These are phyloP conservation scores for Eucalyptus curtisii DNA, from an alignment of 345 rosid species.

Conservation along the genomic window DNA sequence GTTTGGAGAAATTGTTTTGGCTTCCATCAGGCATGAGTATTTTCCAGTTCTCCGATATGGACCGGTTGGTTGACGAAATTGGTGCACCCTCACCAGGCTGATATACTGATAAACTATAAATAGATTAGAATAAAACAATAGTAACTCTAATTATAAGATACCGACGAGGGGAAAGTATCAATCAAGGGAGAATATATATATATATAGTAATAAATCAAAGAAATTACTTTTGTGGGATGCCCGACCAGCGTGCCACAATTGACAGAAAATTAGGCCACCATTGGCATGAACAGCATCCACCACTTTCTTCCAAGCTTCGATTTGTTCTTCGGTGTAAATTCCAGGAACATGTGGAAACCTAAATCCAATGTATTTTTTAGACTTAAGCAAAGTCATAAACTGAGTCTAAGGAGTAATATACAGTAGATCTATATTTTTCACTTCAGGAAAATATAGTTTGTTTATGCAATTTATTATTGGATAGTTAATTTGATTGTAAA, in stretches of 20 bases:
- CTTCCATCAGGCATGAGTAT: not conserved
- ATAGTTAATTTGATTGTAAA: not conserved
- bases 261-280: slow-evolving; percentile 10
- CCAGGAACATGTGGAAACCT: not conserved
- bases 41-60: not conserved
- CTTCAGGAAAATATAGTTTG: not conserved
- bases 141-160: not conserved
- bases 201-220: not conserved
- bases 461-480: not conserved
- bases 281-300: slow-evolving; percentile 15
- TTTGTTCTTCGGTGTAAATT: slow-evolving; percentile 5
- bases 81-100: not conserved
- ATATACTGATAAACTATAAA: not conserved
- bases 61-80: not conserved
- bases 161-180: not conserved
- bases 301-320: slow-evolving; percentile 7
- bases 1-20: not conserved
- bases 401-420: not conserved
- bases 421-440: not conserved
- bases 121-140: not conserved
- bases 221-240: not conserved
- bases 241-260: slow-evolving; percentile 10
- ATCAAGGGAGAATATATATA: not conserved
- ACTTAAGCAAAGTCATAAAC: not conserved
- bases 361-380: not conserved